These are phyloP conservation scores for Hortaea werneckii DNA, from an alignment of 2,329 filamentous ascomycete genomes.

Conservation along the genomic window DNA sequence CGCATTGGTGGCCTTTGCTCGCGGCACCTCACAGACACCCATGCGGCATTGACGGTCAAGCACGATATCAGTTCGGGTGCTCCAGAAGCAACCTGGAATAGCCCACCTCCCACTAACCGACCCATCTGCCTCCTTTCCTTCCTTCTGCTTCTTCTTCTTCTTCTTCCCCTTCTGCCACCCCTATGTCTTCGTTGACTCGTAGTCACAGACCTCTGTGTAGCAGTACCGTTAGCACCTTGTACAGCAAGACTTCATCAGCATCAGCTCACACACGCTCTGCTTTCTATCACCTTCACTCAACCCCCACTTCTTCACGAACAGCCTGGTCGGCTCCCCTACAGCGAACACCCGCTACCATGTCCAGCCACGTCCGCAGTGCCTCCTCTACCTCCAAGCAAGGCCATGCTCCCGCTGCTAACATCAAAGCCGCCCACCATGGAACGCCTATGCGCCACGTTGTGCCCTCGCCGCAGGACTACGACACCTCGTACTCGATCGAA, in stretches of 20 bases:
- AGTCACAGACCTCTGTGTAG: neutral
- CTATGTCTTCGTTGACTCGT: neutral
- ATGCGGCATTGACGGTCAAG: too few relatives aligned
- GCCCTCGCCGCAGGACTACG: constrained; percentile 30
- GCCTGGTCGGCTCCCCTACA: constrained; percentile 2
- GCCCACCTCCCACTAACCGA: too few relatives aligned
- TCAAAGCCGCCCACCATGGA: constrained; percentile 24
- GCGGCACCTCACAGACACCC: too few relatives aligned
- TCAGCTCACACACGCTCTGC: neutral
- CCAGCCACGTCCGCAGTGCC: neutral
- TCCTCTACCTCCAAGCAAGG: neutral
- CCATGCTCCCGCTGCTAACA: constrained; percentile 20
- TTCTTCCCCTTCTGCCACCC: too few relatives aligned
- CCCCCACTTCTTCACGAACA: neutral
- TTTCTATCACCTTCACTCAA: neutral
- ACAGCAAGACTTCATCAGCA: neutral
- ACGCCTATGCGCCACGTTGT: constrained; percentile 19
- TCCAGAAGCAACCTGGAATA: too few relatives aligned
- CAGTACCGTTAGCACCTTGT: neutral
- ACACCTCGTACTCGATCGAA: constrained; percentile 39
- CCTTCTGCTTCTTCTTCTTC: too few relatives aligned
- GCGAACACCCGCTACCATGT: neutral
- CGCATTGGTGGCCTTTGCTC: too few relatives aligned
- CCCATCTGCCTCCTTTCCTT: too few relatives aligned
- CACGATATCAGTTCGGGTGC: neutral